A percentile compares a stretch with the other conserved stretches of the same genome.
Conservation (phyloP, 2,329 filamentous ascomycete genomes). For the Scortechinia acanthostroma region DNA sequence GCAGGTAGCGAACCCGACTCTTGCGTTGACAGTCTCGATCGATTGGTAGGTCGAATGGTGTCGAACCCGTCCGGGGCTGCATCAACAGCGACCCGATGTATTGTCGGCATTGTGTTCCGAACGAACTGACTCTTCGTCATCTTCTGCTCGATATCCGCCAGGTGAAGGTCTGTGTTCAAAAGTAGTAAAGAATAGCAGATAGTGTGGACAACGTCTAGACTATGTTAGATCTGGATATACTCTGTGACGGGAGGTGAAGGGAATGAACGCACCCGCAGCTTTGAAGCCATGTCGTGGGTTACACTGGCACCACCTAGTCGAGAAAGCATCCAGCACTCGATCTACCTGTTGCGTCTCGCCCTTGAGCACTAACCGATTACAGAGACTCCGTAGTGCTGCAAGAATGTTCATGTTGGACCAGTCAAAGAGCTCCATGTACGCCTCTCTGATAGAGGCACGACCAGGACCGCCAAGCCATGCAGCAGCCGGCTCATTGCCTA, state of each 20-base stretch:
- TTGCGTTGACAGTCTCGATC: too few relatives aligned
- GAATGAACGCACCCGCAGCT: slow-evolving; percentile 38
- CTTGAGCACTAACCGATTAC: slow-evolving; percentile 50
- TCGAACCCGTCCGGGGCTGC: slow-evolving; percentile 37
- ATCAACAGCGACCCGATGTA: slow-evolving; percentile 48
- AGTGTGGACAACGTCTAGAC: slow-evolving; percentile 57
- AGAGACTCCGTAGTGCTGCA: slow-evolving; percentile 49
- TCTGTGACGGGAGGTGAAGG: too few relatives aligned
- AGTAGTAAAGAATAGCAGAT: slow-evolving; percentile 63
- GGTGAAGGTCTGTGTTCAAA: slow-evolving; percentile 62
- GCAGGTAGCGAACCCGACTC: background rate
- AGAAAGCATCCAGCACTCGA: slow-evolving; percentile 58
- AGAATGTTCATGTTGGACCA: slow-evolving; percentile 57
- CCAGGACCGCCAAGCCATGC: slow-evolving; percentile 47
- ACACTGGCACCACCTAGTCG: slow-evolving; percentile 62
- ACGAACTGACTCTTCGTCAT: slow-evolving; percentile 65
- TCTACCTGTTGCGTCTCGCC: slow-evolving; percentile 67
- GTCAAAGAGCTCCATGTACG: slow-evolving; percentile 62
- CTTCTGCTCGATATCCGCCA: slow-evolving; percentile 56
- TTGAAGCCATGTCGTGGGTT: slow-evolving; percentile 63
- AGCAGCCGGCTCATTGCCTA: slow-evolving; percentile 45
- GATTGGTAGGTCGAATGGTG: background rate
- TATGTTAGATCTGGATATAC: background rate
- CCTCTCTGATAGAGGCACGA: slow-evolving; percentile 12
- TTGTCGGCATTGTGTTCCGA: slow-evolving; percentile 60